Evolutionary conservation across 164 flowering plant genomes (phyloP), one percentile per base, ranked within the genome.

Genomic region (Akebia trifoliata): DNA sequence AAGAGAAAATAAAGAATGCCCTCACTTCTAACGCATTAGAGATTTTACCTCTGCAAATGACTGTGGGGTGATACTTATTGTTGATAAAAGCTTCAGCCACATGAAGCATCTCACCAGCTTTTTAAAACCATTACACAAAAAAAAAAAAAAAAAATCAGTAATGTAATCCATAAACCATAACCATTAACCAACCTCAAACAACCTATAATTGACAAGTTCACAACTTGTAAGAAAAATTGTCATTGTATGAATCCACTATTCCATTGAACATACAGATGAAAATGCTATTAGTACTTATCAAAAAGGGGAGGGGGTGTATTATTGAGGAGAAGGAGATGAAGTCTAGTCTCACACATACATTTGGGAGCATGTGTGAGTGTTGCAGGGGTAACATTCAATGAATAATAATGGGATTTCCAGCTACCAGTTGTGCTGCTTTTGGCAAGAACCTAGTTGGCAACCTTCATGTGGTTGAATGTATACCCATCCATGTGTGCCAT

Each of bases 41-140:
- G 20, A 25, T 50, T n/a, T n/a, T 69, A 91, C 98, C 96, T 74
- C 92, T 79, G 68, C 96, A 88, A 36, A 91, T 84, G 38, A 91
- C 96, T 15, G 96, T 86, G 18, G 98, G 98, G 65, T 91, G 98
- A 69, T 76, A 88, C 22, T 60, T 82, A 67, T 88, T 88, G 63
- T 85, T 83, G 65, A 91, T 76, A 66, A 86, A 91, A 24, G 92
- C 98, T 77, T 91, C 95, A 0, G 93, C 96, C 51, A 91, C 96
- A 74, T 91, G 98, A 40, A 91, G 89, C 98, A 91, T 91, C 76
- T 91, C 98, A 58, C 98, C 98, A 76, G 96, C 96, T 91, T 38
- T 59, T 70, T 34, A 35, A 67, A 52, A 57, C 20, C 8, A 47
- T 12, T 9, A 54, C 50, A 4, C 30, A 17, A 15, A 60, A 53